phyloP scores from a whole-genome alignment of 768 basidiomycete species.

The Mycena venus region DNA sequence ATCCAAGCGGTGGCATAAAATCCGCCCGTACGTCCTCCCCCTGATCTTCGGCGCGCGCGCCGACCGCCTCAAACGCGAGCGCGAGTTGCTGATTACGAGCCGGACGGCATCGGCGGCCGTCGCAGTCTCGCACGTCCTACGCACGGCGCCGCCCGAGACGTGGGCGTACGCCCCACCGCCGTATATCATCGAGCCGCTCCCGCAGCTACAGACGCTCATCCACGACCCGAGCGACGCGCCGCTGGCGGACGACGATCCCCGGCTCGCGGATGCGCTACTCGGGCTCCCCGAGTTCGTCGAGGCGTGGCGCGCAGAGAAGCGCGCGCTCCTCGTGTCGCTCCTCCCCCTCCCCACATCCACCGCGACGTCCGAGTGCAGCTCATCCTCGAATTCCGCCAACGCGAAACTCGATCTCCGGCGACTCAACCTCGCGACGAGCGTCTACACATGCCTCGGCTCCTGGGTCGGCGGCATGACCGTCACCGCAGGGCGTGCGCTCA shows the following conservation, averaged over 20 bases:
- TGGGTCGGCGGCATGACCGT: constrained; percentile 20
- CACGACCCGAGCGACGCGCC: constrained; percentile 17
- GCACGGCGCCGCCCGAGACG: constrained; percentile 22
- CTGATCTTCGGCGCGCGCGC: constrained; percentile 7
- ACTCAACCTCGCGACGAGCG: constrained; percentile 23
- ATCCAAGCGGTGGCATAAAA: constrained; percentile 26
- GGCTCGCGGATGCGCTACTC: constrained; percentile 19
- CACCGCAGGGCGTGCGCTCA: constrained; percentile 31
- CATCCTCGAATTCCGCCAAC: neutral
- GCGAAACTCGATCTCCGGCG: neutral
- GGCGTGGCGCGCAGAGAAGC: constrained; percentile 32
- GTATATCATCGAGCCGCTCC: constrained; percentile 17
- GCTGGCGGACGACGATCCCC: constrained; percentile 14
- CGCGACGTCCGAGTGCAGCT: too few species aligned
- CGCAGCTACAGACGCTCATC: constrained; percentile 24
- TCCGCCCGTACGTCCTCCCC: constrained; percentile 20
- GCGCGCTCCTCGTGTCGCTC: constrained; percentile 26
- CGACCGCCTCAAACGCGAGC: constrained; percentile 14
- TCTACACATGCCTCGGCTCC: constrained; percentile 38
- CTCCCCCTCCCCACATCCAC: neutral
- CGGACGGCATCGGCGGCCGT: neutral
- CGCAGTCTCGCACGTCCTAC: constrained; percentile 20
- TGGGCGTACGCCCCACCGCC: constrained; percentile 29
- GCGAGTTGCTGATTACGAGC: neutral
- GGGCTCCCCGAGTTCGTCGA: constrained; percentile 30